Evolutionary conservation across 2,329 filamentous ascomycete genomes (phyloP).

Genomic region (Pseudocercospora macadamiae): DNA sequence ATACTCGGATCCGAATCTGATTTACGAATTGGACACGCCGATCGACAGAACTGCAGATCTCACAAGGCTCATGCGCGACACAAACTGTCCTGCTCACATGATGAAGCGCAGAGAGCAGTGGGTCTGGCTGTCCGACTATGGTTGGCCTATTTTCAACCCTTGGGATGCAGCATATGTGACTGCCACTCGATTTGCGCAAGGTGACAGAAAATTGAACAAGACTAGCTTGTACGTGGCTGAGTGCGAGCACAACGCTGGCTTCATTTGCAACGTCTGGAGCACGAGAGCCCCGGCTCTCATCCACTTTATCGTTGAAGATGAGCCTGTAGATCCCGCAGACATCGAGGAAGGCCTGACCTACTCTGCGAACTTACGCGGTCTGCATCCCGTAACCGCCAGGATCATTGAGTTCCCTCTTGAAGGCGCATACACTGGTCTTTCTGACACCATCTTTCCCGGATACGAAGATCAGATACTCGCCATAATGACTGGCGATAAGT

Average conservation of each 20-base stretch:
- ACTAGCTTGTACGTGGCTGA: constrained; percentile 22
- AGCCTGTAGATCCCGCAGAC: constrained; percentile 8
- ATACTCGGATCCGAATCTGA: constrained; percentile 7
- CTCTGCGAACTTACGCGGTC: background rate
- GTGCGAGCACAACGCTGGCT: constrained; percentile 19
- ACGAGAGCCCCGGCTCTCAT: constrained; percentile 23
- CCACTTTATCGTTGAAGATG: constrained; percentile 24
- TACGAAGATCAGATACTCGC: constrained; percentile 21
- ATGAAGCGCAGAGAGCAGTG: constrained; percentile 21
- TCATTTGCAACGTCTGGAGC: constrained; percentile 24
- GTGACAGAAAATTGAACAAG: constrained; percentile 19
- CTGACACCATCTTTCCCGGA: constrained; percentile 17
- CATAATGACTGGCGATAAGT: constrained; percentile 20
- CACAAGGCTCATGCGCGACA: constrained; percentile 19
- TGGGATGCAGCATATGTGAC: constrained; percentile 21
- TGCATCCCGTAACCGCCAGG: constrained; percentile 21
- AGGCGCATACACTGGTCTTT: constrained; percentile 20
- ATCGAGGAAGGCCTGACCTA: constrained; percentile 17
- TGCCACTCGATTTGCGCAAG: constrained; percentile 19
- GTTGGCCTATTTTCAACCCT: constrained; percentile 5
- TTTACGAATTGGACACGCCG: constrained; percentile 3
- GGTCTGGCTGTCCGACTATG: constrained; percentile 17
- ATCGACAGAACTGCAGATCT: constrained; percentile 22
- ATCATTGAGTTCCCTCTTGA: constrained; percentile 27
- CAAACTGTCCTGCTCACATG: background rate